Conservation (phyloP, 177 flowering plant species). For the Vitis hybrid region DNA sequence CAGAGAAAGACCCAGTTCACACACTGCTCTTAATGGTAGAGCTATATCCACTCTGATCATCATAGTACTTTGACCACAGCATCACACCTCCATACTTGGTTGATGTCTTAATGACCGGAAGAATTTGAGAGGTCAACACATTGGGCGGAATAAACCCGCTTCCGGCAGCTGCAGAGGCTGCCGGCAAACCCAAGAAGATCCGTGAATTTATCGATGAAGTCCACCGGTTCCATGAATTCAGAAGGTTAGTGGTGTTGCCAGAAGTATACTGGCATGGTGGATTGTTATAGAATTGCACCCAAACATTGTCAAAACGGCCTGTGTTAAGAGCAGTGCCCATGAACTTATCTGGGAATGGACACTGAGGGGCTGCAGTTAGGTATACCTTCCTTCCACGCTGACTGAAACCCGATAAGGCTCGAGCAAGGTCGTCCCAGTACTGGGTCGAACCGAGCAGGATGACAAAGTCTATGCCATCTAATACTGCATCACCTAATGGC, state of each 20-base stretch:
- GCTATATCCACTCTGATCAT: slow-evolving; percentile 13
- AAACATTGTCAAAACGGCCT: slow-evolving; percentile 37
- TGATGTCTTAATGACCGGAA: slow-evolving; percentile 28
- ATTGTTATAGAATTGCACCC: slow-evolving; percentile 47
- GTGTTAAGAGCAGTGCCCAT: slow-evolving; percentile 27
- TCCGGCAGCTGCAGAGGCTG: slow-evolving; percentile 31
- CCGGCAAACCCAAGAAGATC: slow-evolving; percentile 42
- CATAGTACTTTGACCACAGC: slow-evolving; percentile 15
- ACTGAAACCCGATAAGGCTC: slow-evolving; percentile 18
- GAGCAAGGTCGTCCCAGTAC: slow-evolving; percentile 34
- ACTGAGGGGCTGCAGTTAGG: slow-evolving; percentile 36
- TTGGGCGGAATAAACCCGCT: slow-evolving; percentile 34
- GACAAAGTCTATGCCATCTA: slow-evolving; percentile 47
- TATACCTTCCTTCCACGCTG: slow-evolving; percentile 23
- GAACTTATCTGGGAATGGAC: slow-evolving; percentile 29
- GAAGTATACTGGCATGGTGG: slow-evolving; percentile 25
- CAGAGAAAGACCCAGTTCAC: neutral
- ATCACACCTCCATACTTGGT: slow-evolving; percentile 23
- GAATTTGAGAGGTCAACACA: slow-evolving; percentile 25
- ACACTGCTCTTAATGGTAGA: slow-evolving; percentile 2
- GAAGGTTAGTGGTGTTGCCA: slow-evolving; percentile 14
- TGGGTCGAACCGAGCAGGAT: slow-evolving; percentile 35
- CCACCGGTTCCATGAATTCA: slow-evolving; percentile 22
- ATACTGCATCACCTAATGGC: neutral
- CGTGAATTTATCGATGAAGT: slow-evolving; percentile 14